phyloP scores from a whole-genome alignment of 306 rosid species.

The Corylus avellana region DNA sequence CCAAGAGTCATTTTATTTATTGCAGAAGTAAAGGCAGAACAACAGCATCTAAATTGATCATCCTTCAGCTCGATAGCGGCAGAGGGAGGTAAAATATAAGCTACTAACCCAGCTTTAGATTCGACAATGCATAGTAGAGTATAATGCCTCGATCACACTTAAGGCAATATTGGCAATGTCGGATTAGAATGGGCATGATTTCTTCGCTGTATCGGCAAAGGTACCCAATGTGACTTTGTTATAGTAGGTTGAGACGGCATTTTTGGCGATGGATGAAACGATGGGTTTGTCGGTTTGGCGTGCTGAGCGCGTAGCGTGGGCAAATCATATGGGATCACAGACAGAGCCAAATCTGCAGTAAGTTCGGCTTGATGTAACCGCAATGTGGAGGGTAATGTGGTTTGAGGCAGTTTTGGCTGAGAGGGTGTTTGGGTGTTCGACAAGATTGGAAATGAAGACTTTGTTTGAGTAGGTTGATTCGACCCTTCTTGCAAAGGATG shows the following conservation, averaged over 20 bases:
- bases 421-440: conserved; percentile 18
- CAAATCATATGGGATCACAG: background rate
- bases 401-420: conserved; percentile 20
- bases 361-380: too few relatives aligned
- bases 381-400: background rate
- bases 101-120: too few relatives aligned
- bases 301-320: conserved; percentile 11
- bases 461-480: conserved; percentile 22
- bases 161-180: too few relatives aligned
- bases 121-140: too few relatives aligned
- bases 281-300: background rate
- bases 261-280: conserved; percentile 1
- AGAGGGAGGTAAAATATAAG: background rate
- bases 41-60: background rate
- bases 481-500: background rate
- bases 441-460: conserved; percentile 30
- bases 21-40: background rate
- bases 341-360: background rate
- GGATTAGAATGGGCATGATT: too few relatives aligned
- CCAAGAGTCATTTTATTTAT: background rate
- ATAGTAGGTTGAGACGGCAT: conserved; percentile 14
- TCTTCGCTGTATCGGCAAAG: too few relatives aligned
- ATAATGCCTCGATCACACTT: too few relatives aligned
- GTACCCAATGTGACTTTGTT: conserved; percentile 11
- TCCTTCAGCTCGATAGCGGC: background rate